Percentiles rank a stretch among this genome's conserved stretches.
Evolutionary conservation across 345 rosid species (phyloP).

Genomic region (Rhodamnia rubescens): DNA sequence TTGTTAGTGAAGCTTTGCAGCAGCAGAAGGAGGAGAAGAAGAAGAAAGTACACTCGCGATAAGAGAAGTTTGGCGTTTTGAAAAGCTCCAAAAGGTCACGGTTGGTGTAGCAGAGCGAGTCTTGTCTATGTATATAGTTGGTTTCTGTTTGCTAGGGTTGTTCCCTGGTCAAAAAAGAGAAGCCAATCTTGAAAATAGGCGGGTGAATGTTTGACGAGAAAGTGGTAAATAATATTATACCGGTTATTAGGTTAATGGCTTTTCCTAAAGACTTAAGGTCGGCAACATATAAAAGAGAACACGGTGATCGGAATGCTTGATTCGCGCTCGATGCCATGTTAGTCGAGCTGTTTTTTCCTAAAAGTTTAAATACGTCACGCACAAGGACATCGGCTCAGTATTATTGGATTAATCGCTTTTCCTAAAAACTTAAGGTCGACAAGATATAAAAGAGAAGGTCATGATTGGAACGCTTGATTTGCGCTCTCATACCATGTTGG

Average conservation of each 20-base stretch:
- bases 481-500: not conserved
- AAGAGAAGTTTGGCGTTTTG: not conserved
- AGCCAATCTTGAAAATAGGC: constrained; percentile 18
- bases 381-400: not conserved
- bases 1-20: not conserved
- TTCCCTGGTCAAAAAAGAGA: constrained; percentile 26
- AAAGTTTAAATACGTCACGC: not conserved
- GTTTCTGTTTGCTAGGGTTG: not conserved
- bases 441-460: not conserved
- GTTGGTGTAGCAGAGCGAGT: not conserved
- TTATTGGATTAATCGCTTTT: not conserved
- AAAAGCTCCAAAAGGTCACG: not conserved
- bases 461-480: not conserved
- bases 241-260: not conserved
- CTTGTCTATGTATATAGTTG: not conserved
- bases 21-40: not conserved
- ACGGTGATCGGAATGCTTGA: not conserved
- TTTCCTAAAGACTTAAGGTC: not conserved
- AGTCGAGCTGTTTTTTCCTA: not conserved
- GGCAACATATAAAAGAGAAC: rapidly evolving
- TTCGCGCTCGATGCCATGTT: not conserved
- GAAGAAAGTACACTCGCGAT: not conserved
- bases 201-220: constrained; percentile 20
- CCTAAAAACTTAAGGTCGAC: not conserved
- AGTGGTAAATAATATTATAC: not conserved